These are phyloP conservation scores for Apiotrichum siamense DNA, from an alignment of 1,284 basidiomycete species.

Conservation along the genomic window DNA sequence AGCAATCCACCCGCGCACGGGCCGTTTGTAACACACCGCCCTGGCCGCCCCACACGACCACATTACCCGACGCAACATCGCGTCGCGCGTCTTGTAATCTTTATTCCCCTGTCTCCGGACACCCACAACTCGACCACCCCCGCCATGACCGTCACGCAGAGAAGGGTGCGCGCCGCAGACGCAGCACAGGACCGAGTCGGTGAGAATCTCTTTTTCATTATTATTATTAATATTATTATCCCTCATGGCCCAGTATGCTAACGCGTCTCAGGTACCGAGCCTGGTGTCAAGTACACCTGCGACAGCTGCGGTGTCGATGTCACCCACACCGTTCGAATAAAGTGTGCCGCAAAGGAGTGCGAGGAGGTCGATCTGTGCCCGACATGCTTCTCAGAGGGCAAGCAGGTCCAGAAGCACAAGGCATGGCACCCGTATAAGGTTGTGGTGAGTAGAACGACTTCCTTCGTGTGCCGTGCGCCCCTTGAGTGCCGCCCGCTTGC, in stretches of 20 bases:
- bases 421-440: conserved; percentile 87
- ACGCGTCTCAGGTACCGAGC: background rate
- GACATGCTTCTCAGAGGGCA: conserved; percentile 83
- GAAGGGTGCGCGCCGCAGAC: conserved; percentile 34
- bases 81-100: too few species aligned
- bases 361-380: conserved; percentile 83
- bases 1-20: too few species aligned
- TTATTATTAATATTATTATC: background rate
- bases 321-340: conserved; percentile 84
- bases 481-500: too few species aligned
- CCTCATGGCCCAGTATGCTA: background rate
- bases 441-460: conserved; percentile 62
- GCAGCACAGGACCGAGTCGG: conserved; percentile 33
- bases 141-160: conserved; percentile 46
- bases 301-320: conserved; percentile 47
- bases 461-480: too few species aligned
- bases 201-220: conserved; percentile 17
- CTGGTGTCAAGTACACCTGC: conserved; percentile 47
- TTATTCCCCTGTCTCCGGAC: too few species aligned
- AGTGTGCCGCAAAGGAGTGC: conserved; percentile 77
- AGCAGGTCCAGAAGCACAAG: conserved; percentile 80
- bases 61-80: too few species aligned
- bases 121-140: background rate
- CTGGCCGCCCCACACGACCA: too few species aligned
- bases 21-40: too few species aligned